A percentile compares a stretch with the other conserved stretches of the same genome.
These are phyloP conservation scores for Phytophthora citricola DNA, from an alignment of 352 stramenopile species.

Conservation along the genomic window DNA sequence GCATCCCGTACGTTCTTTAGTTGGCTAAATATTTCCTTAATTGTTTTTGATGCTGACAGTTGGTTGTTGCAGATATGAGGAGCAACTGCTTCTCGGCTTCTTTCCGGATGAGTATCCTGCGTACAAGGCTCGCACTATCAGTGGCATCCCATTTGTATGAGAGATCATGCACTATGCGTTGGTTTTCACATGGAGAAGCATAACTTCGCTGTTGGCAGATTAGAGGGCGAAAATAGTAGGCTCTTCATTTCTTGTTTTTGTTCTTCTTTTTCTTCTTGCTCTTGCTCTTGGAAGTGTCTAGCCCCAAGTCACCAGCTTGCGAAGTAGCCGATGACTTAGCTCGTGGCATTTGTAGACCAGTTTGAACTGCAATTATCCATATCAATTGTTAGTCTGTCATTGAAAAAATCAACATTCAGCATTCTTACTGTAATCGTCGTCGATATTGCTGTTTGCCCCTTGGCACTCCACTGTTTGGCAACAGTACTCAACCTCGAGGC, in stretches of 20 bases:
- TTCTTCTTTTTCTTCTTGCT: constrained; percentile 62
- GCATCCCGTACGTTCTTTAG: constrained; percentile 86
- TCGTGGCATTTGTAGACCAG: constrained; percentile 46
- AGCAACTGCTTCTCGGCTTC: constrained; percentile 89
- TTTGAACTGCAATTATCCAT: constrained; percentile 38
- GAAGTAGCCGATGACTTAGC: constrained; percentile 11
- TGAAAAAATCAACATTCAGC: constrained; percentile 5
- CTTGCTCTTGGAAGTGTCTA: constrained; percentile 36
- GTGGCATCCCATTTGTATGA: constrained; percentile 94
- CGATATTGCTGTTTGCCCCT: constrained; percentile 49
- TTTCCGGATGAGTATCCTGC: constrained; percentile 94
- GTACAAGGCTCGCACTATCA: constrained; percentile 90
- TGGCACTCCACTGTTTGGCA: constrained; percentile 53
- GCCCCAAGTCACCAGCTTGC: constrained; percentile 4
- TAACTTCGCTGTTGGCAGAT: constrained; percentile 3
- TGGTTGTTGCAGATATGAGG: constrained; percentile 83
- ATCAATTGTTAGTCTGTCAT: neutral
- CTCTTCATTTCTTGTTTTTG: constrained; percentile 35
- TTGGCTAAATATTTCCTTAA: too few relatives aligned
- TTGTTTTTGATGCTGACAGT: too few relatives aligned
- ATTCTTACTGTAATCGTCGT: constrained; percentile 52
- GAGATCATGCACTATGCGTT: constrained; percentile 6
- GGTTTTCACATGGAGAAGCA: too few relatives aligned
- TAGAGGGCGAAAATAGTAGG: constrained; percentile 8
- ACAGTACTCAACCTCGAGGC: constrained; percentile 39